Conservation (phyloP, 257 asterid genomes). For the Primulina eburnea region DNA sequence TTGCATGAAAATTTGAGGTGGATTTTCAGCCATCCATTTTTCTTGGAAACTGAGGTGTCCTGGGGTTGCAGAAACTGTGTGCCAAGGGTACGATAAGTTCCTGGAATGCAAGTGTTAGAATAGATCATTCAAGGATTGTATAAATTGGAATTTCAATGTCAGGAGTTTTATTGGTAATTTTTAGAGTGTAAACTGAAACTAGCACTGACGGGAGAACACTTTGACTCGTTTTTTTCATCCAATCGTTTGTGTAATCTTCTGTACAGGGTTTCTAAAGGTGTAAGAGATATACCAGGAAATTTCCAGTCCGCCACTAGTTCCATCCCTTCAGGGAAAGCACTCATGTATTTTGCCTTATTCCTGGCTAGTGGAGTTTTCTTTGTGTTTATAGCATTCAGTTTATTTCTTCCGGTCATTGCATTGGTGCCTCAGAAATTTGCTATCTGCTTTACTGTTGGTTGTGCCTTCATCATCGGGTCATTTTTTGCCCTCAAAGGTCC, state of each 20-base stretch:
- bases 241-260: constrained; percentile 5
- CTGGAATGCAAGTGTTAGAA: background rate
- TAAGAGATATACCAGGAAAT: constrained; percentile 79
- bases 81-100: constrained; percentile 2
- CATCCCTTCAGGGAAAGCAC: constrained; percentile 91
- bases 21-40: background rate
- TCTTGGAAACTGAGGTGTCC: constrained; percentile 10
- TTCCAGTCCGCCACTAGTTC: constrained; percentile 92
- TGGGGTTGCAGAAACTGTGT: background rate
- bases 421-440: constrained; percentile 92
- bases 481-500: constrained; percentile 92
- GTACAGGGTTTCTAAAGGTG: constrained; percentile 85
- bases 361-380: constrained; percentile 84
- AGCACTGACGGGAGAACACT: background rate
- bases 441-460: constrained; percentile 81
- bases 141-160: constrained; percentile 12
- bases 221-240: background rate
- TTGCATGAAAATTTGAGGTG: background rate
- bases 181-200: background rate
- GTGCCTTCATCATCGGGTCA: constrained; percentile 78
- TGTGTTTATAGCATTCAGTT: constrained; percentile 76
- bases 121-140: constrained; percentile 7
- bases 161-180: background rate
- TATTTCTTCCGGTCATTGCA: constrained; percentile 89
- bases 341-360: constrained; percentile 78